phyloP scores from a whole-genome alignment of 805 yeast species.

The Ogataea glucozyma region DNA sequence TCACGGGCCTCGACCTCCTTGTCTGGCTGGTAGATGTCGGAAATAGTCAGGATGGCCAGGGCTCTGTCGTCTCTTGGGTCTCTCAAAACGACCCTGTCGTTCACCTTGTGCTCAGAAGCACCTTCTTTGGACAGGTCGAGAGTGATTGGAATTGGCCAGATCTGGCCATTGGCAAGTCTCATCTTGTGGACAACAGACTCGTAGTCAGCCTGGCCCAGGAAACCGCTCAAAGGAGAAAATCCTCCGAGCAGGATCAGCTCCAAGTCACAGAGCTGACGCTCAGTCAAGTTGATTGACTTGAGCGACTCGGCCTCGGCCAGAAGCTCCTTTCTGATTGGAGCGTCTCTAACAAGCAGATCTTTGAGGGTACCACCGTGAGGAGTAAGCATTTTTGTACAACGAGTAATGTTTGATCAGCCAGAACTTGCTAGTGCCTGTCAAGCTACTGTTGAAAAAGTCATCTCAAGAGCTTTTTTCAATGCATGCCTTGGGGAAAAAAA shows the following conservation, averaged over 20 bases:
- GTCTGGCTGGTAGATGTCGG: constrained; percentile 79
- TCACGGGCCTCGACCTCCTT: constrained; percentile 76
- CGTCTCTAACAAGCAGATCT: constrained; percentile 84
- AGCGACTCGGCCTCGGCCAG: constrained; percentile 57
- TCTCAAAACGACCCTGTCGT: constrained; percentile 67
- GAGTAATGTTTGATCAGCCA: background rate
- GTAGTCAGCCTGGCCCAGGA: constrained; percentile 67
- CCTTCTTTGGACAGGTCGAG: constrained; percentile 64
- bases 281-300: constrained; percentile 59
- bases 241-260: constrained; percentile 94
- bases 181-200: constrained; percentile 63
- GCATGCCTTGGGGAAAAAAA: background rate
- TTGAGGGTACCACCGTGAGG: constrained; percentile 94
- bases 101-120: constrained; percentile 49
- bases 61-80: constrained; percentile 82
- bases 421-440: background rate
- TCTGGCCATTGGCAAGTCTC: constrained; percentile 71
- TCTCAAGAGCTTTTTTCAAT: background rate
- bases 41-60: constrained; percentile 78
- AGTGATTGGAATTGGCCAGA: constrained; percentile 93
- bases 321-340: constrained; percentile 54
- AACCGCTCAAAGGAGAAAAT: constrained; percentile 79
- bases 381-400: constrained; percentile 51
- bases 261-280: constrained; percentile 89
- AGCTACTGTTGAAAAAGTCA: too few relatives aligned